A percentile compares a stretch with the other conserved stretches of the same genome.
Evolutionary conservation across 495 filamentous ascomycete genomes (phyloP).

Genomic region (Penicillium steckii): DNA sequence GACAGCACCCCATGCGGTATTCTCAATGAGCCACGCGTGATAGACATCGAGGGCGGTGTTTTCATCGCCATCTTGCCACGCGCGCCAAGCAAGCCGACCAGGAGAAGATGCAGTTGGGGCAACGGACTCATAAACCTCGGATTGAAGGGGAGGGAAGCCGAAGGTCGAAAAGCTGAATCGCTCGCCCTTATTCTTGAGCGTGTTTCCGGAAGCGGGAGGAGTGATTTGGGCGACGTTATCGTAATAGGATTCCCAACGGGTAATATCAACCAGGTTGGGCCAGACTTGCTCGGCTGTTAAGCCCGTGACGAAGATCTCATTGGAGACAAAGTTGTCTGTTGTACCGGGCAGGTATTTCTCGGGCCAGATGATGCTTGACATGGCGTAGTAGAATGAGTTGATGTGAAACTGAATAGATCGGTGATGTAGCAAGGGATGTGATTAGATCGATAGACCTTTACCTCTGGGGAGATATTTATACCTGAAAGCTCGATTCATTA

Average conservation of each 20-base stretch:
- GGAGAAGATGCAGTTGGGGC: constrained; percentile 5
- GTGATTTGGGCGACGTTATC: constrained; percentile 13
- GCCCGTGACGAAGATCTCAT: constrained; percentile 10
- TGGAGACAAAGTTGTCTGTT: constrained; percentile 19
- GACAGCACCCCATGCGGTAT: not conserved
- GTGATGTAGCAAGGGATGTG: too few relatives aligned
- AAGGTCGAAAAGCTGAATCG: constrained; percentile 12
- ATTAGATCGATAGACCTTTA: too few relatives aligned
- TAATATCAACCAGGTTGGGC: constrained; percentile 1
- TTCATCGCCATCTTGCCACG: constrained; percentile 12
- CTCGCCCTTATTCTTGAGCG: not conserved
- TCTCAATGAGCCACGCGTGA: constrained; percentile 17
- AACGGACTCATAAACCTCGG: constrained; percentile 4
- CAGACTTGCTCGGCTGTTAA: constrained; percentile 5
- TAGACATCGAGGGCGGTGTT: constrained; percentile 9
- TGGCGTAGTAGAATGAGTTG: too few relatives aligned
- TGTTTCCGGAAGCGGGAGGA: constrained; percentile 1
- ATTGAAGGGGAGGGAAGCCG: constrained; percentile 10
- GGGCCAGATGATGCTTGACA: constrained; percentile 10
- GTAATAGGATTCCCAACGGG: constrained; percentile 12
- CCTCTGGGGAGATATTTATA: too few relatives aligned
- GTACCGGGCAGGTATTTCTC: constrained; percentile 13
- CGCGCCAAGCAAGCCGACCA: constrained; percentile 10
- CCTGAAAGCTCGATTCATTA: too few relatives aligned
- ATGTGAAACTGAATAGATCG: too few relatives aligned